Evolutionary conservation across 2,329 filamentous ascomycete species (phyloP).

Genomic region (Escovopsis weberi): DNA sequence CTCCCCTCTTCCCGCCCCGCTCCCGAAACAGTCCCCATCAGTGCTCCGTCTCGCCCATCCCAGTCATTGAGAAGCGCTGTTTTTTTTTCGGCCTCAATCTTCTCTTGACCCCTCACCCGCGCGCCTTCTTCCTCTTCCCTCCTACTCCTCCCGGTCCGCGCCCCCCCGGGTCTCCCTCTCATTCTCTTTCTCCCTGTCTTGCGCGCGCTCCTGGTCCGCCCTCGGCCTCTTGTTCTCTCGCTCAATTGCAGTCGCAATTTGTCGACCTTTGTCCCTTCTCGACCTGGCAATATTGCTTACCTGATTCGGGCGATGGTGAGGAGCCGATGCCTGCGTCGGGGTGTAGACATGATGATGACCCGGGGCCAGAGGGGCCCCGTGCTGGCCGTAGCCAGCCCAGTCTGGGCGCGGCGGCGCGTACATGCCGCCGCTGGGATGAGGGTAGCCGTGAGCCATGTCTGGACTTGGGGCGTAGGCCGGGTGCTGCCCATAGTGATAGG

Average conservation of each 20-base stretch:
- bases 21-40: not conserved
- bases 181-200: not conserved
- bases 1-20: not conserved
- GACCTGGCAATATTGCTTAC: slow-evolving; percentile 27
- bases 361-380: slow-evolving; percentile 33
- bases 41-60: not conserved
- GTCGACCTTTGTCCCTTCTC: no score
- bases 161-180: not conserved
- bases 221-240: not conserved
- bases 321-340: slow-evolving; percentile 39
- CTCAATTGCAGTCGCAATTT: not conserved
- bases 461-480: slow-evolving; percentile 75
- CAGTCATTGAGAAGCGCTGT: not conserved
- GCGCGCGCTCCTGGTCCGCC: not conserved
- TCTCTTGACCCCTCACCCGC: no score
- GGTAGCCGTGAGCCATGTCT: slow-evolving; percentile 73
- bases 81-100: not conserved
- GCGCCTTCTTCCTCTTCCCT: not conserved
- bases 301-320: slow-evolving; percentile 42
- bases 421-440: slow-evolving; percentile 45
- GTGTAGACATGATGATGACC: slow-evolving; percentile 37
- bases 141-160: not conserved
- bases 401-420: slow-evolving; percentile 60
- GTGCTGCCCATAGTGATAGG: slow-evolving; percentile 71
- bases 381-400: slow-evolving; percentile 54